phyloP scores from a whole-genome alignment of 2,329 filamentous ascomycete species.

The Claviceps fusiformis region DNA sequence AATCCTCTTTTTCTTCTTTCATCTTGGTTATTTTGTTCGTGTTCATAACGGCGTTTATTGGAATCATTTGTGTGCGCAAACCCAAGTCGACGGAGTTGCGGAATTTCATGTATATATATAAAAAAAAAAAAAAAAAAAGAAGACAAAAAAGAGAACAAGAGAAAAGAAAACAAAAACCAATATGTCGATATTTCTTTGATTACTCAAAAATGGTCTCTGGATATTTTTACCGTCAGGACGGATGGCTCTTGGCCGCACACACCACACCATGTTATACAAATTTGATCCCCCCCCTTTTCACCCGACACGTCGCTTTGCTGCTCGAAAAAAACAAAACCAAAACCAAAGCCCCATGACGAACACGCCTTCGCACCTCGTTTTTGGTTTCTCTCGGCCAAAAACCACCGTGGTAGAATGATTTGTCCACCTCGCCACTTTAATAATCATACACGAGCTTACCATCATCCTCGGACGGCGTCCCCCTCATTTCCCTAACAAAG shows the following conservation, averaged over 20 bases:
- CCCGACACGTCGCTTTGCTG: too few relatives aligned
- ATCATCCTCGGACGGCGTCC: neutral
- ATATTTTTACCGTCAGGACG: neutral
- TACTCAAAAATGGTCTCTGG: neutral
- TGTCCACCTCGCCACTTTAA: neutral
- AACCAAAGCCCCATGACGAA: too few relatives aligned
- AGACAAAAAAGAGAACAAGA: too few relatives aligned
- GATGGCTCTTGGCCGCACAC: neutral
- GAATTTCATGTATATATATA: too few relatives aligned
- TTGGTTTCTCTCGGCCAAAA: too few relatives aligned
- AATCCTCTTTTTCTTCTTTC: too few relatives aligned
- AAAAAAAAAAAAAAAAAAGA: neutral
- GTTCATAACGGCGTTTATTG: neutral
- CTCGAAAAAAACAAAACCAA: too few relatives aligned
- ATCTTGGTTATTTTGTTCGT: neutral
- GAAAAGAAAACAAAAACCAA: too few relatives aligned
- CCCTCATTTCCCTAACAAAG: neutral
- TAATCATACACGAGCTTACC: conserved; percentile 1
- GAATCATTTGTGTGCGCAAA: neutral
- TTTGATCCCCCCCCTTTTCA: neutral
- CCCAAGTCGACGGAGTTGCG: too few relatives aligned
- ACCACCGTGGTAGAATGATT: too few relatives aligned
- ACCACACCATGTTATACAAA: neutral
- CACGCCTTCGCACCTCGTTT: too few relatives aligned
- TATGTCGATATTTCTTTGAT: too few relatives aligned